Evolutionary conservation across 1,284 basidiomycete species (phyloP).

Genomic region (Malassezia furfur): DNA sequence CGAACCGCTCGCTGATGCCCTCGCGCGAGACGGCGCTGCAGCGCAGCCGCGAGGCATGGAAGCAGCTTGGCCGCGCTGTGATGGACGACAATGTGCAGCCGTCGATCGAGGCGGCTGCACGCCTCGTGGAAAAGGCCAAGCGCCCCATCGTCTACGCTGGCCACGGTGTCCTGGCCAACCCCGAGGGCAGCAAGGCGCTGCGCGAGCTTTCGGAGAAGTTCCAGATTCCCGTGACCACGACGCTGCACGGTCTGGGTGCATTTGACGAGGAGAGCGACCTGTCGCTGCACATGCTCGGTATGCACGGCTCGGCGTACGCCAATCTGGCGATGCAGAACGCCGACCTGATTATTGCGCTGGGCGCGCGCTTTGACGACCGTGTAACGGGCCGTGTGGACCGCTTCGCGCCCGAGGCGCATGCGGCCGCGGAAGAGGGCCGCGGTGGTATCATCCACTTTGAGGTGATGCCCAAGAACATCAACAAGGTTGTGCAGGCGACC

Average conservation of each 20-base stretch:
- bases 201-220: constrained; percentile 70
- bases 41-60: constrained; percentile 6
- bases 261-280: constrained; percentile 78
- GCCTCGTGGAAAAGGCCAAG: constrained; percentile 81
- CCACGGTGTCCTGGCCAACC: constrained; percentile 74
- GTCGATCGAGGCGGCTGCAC: constrained; percentile 76
- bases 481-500: constrained; percentile 92
- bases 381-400: constrained; percentile 82
- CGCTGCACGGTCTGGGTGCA: constrained; percentile 84
- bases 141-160: constrained; percentile 89
- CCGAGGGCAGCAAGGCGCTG: constrained; percentile 73
- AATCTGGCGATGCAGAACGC: constrained; percentile 96
- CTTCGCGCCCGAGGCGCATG: constrained; percentile 83
- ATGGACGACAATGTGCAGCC: constrained; percentile 9
- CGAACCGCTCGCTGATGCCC: constrained; percentile 55
- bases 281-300: constrained; percentile 93
- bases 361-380: constrained; percentile 93
- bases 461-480: constrained; percentile 96
- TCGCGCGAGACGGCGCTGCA: constrained; percentile 34
- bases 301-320: constrained; percentile 96
- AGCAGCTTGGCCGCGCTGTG: neutral
- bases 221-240: constrained; percentile 94
- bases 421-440: constrained; percentile 71
- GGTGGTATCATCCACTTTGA: constrained; percentile 99
- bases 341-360: constrained; percentile 93